phyloP scores from a whole-genome alignment of 2,329 filamentous ascomycete species.

The Colletotrichum musae region DNA sequence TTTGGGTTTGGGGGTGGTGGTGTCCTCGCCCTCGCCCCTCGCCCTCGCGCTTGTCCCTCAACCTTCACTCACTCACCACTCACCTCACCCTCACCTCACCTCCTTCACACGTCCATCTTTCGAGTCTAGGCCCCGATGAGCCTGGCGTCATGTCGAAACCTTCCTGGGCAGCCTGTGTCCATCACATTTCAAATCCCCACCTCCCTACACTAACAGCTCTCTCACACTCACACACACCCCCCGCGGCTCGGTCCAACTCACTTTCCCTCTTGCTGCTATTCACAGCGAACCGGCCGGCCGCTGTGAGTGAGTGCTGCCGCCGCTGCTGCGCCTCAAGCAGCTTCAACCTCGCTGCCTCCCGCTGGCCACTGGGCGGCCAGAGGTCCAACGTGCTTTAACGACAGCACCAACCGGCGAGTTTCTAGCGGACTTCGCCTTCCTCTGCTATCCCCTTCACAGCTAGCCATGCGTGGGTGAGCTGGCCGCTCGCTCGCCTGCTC shows the following conservation, averaged over 20 bases:
- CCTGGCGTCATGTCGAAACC: conserved; percentile 17
- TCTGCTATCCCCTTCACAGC: conserved; percentile 24
- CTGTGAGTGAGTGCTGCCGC: not conserved
- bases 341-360: not conserved
- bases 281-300: not conserved
- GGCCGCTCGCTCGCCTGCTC: not conserved
- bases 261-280: not conserved
- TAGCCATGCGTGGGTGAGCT: conserved; percentile 28
- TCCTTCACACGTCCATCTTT: conserved; percentile 1
- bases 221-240: not conserved
- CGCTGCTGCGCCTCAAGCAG: not conserved
- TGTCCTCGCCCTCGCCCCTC: too few species aligned
- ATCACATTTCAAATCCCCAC: conserved; percentile 11
- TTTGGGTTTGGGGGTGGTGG: too few species aligned
- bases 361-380: too few species aligned
- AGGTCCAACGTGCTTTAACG: too few species aligned
- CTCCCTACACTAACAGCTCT: conserved; percentile 4
- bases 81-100: conserved; percentile 12
- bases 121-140: not conserved
- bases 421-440: conserved; percentile 34
- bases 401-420: conserved; percentile 26
- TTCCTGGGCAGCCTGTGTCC: not conserved
- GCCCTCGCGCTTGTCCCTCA: too few species aligned
- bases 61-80: too few species aligned
- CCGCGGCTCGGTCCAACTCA: too few species aligned